These are phyloP conservation scores for Starmerella apis DNA, from an alignment of 805 yeast species.

Conservation along the genomic window DNA sequence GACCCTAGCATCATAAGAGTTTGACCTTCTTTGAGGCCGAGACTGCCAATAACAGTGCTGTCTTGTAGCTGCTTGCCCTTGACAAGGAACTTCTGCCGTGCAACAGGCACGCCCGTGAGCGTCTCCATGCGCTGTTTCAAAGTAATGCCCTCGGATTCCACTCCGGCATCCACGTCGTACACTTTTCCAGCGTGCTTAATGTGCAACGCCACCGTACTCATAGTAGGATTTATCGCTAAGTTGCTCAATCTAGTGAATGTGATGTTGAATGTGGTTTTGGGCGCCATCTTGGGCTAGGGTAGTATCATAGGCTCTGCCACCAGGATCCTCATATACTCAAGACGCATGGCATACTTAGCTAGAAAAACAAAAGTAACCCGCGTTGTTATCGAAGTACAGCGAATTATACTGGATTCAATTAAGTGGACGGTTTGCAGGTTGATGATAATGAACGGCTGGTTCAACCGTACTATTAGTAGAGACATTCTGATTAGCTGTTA, in stretches of 20 bases:
- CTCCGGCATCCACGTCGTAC: slow-evolving; percentile 47
- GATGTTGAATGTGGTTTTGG: slow-evolving; percentile 3
- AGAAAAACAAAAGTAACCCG: too few species aligned
- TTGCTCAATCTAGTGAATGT: background rate
- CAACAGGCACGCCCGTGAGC: slow-evolving; percentile 72
- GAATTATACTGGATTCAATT: too few species aligned
- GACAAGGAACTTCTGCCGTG: slow-evolving; percentile 79
- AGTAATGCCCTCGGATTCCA: slow-evolving; percentile 46
- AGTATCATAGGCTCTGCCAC: background rate
- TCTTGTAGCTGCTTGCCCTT: slow-evolving; percentile 82
- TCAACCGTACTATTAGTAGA: too few species aligned
- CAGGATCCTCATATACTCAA: too few species aligned
- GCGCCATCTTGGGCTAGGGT: background rate
- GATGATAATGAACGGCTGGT: too few species aligned
- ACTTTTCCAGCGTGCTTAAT: slow-evolving; percentile 63
- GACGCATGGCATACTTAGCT: too few species aligned
- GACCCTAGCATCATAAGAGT: slow-evolving; percentile 85
- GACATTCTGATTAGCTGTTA: too few species aligned
- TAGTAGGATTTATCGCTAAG: background rate
- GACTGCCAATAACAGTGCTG: slow-evolving; percentile 44
- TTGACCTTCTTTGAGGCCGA: slow-evolving; percentile 54
- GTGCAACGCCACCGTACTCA: slow-evolving; percentile 27
- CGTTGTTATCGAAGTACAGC: too few species aligned
- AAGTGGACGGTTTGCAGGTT: too few species aligned
- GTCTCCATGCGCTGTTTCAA: slow-evolving; percentile 62